Base-by-base conservation (phyloP, 345 rosid species). In the Moringa oleifera region DNA sequence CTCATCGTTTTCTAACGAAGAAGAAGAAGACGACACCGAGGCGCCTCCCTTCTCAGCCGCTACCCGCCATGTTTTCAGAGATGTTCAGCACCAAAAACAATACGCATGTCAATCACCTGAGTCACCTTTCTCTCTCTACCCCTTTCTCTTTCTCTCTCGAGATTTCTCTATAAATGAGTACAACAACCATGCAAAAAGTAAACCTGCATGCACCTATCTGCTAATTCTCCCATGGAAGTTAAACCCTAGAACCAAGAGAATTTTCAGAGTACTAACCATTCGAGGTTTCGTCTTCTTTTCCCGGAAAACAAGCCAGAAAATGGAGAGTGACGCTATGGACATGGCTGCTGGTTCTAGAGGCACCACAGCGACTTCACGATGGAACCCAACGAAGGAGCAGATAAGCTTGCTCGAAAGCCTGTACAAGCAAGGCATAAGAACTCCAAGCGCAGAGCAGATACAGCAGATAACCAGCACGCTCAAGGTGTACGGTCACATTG, bases 331-430 rank as follows among this genome's bases (percentile, higher is more conserved):
- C 49, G 51, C 51, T 11, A 55, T 37, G 24, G 63, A 58, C n/a
- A n/a, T n/a, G 18, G 58, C 31, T 65, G 72, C 58, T 4, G 24
- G 71, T 58, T 15, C 68, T 20, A 63, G 7, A 20, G 61, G 69
- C 4, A 56, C 65, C 12, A 50, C 22, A 65, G 76, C 68, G 55
- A 72, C 73, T 64, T 79, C 93, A 25, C 79, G 97, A 71, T 93
- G 99, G 99, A 93, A 81, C 52, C 99, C 97, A 57, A 94, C 99
- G 20, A 88, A 81, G 73, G 95, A 88, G 65, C 97, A 94, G 71
- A 84, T 94, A 59, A 73, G 66, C 58, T 37, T 90, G 66, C 81
- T 94, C 1, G 99, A 94, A 77, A 73, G 62, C 61, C 62, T 86
- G 69, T 90, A 94, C 66, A 74, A 36, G 64, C 82, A 88, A 72